Evolutionary conservation across 2,329 filamentous ascomycete genomes (phyloP), one percentile per base, ranked within the genome.

Genomic region (Aspergillus ochraceoroseus): DNA sequence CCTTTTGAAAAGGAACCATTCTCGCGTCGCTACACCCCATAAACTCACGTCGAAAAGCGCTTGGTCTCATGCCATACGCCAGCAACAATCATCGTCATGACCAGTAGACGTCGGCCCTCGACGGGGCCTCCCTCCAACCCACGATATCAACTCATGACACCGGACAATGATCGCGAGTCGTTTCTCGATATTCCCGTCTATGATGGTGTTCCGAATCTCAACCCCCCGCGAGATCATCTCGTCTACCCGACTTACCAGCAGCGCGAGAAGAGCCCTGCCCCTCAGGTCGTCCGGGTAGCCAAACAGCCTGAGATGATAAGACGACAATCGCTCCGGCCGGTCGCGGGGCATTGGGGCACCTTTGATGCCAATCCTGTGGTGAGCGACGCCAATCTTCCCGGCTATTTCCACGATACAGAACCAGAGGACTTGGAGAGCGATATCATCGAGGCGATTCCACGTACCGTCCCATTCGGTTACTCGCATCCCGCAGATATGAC

Each of bases 281-380:
- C 41, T 7, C 41, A 34, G 20, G 15, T 43, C 38, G 35, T 43
- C 5, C 41, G 41, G 8, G 25, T 43, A 34, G 41, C 30, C 3
- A 38, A 38, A 14, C 41, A 35, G 26, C 41, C 41, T 17, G 35
- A 43, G 17, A 43, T 43, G 35, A 35, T 43, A 25, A 43, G 41
- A 39, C 31, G 36, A 3, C 41, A 34, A 26, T 39, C 41, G 6
- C 13, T 43, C 8, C 35, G 35, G 3, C 34, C 41, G 0, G 26
- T 33, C 17, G 29, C 41, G 11, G 41, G 41, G 9, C 31, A 43
- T 29, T 43, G 41, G 41, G 41, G 25, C 11, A 39, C 30, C 3
- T 31, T 19, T 9, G 35, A 33, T 26, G 5, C 20, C 11, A 11
- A 18, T 25, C 15, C 6, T 9, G 17, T 18, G 12, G 4, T 18